A percentile compares a stretch with the other conserved stretches of the same genome.
phyloP scores from a whole-genome alignment of 805 yeast species.

The Tetrapisispora iriomotensis region DNA sequence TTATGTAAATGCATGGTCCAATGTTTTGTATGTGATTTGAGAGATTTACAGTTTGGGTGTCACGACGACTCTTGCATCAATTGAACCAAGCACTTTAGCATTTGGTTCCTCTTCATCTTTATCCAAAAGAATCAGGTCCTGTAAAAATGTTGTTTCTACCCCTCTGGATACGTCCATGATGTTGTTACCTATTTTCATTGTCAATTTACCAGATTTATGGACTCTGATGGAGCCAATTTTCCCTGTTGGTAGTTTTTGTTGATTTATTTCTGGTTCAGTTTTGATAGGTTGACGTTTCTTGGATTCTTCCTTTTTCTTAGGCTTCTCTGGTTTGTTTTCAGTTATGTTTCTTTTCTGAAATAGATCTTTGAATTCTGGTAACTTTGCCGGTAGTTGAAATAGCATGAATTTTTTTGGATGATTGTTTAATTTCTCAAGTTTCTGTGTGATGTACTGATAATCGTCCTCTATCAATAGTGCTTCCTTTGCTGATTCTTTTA shows the following conservation, averaged over 20 bases:
- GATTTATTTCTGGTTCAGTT: not conserved
- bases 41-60: constrained; percentile 38
- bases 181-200: constrained; percentile 64
- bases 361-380: constrained; percentile 28
- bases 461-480: constrained; percentile 30
- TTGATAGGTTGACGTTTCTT: constrained; percentile 4
- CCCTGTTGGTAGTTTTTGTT: constrained; percentile 34
- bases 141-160: constrained; percentile 56
- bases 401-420: constrained; percentile 29
- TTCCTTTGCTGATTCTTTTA: constrained; percentile 31
- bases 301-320: constrained; percentile 6
- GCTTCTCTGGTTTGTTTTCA: constrained; percentile 8
- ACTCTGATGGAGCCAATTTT: constrained; percentile 62
- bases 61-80: constrained; percentile 47
- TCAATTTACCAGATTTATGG: constrained; percentile 75
- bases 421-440: constrained; percentile 24
- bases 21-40: not conserved
- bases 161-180: constrained; percentile 65
- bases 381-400: constrained; percentile 32
- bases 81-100: constrained; percentile 43
- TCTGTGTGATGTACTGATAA: constrained; percentile 29
- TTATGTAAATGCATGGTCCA: no score
- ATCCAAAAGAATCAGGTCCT: constrained; percentile 58
- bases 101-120: constrained; percentile 32
- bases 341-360: constrained; percentile 1